Conservation (phyloP, 768 basidiomycete genomes). For the Lenzites betulinus region DNA sequence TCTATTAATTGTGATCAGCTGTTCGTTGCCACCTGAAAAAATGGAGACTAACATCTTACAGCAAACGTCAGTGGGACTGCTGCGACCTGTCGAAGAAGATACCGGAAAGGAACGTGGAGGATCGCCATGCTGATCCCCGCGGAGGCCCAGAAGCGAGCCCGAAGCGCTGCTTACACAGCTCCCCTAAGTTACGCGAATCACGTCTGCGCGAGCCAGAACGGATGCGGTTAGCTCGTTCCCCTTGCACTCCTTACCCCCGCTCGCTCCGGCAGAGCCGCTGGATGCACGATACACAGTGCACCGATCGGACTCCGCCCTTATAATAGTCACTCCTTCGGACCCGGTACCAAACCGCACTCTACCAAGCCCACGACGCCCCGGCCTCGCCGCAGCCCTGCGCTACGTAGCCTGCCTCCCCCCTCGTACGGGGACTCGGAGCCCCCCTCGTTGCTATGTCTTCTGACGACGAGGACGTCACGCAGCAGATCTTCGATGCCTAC, state of each 20-base stretch:
- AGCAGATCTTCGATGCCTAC: slow-evolving; percentile 2
- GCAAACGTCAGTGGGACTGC: not conserved
- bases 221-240: not conserved
- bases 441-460: not conserved
- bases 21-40: no score
- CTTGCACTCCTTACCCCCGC: not conserved
- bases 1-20: no score
- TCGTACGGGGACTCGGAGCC: not conserved
- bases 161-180: not conserved
- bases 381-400: not conserved
- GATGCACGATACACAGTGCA: not conserved
- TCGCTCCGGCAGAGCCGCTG: not conserved
- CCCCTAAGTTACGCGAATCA: not conserved
- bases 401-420: not conserved
- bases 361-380: not conserved
- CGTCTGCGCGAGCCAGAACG: not conserved
- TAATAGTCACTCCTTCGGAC: no score
- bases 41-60: no score
- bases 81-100: not conserved
- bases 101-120: not conserved
- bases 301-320: no score
- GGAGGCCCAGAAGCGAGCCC: not conserved
- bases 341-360: not conserved
- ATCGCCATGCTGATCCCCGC: no score
- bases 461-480: not conserved